Base-by-base conservation (phyloP, 305 asterid genomes). In the Fraxinus xanthoxyloides region DNA sequence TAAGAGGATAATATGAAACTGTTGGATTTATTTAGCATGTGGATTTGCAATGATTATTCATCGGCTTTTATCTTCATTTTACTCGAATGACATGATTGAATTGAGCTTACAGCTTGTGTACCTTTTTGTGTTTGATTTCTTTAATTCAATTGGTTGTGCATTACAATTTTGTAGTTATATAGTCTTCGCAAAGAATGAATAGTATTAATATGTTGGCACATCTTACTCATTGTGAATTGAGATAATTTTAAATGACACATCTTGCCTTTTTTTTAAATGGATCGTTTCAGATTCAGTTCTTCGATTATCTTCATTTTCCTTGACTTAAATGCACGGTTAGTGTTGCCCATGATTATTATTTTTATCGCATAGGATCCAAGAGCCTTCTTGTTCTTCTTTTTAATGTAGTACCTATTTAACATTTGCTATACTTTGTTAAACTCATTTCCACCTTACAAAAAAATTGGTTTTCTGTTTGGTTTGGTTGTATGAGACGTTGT, bases 1-100 rank as follows among this genome's bases (percentile, higher is more conserved):
- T n/a, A 38, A 10, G 65, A 82, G 51, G 84, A 63, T 63, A 87
- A 24, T 72, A 32, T n/a, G 56, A 72, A 84, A 23, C 75, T 77
- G 35, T 38, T 69, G 61, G 75, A n/a, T 21, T 30, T 30, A 54
- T 65, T 81, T 10, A 72, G 82, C 73, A 70, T 75, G 69, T 69
- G 73, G 65, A 46, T 77, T 34, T 17, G 21, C 59, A 15, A 30
- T 77, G 82, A 59, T 3, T 70, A 54, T 51, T 30, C 9, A 13
- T 30, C n/a, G 34, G n/a, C 73, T 78, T 46, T 70, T 28, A 34
- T 7, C 26, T 30, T 36, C 30, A 5, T 36, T 10, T 43, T 12
- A 43, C 51, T 43, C 17, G 5, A 12, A 12, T 12, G n/a, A 10
- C 51, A 43, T 10, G 51, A 43, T 43, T 43, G 51, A 43, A 10